phyloP scores from a whole-genome alignment of 495 filamentous ascomycete species.

The Aspergillus hancockii region DNA sequence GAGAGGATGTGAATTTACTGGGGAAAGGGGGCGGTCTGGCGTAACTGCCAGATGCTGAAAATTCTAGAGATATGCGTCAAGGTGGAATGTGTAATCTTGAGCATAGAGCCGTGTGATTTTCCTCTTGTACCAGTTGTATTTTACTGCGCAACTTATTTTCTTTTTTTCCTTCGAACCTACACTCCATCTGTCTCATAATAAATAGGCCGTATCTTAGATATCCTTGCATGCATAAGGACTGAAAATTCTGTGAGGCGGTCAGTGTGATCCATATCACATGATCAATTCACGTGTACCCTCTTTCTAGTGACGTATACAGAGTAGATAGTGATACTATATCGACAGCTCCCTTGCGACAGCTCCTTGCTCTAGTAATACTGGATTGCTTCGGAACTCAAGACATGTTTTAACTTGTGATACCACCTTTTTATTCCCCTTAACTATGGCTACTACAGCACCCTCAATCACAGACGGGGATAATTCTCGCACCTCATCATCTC shows the following conservation, averaged over 20 bases:
- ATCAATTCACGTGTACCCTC: not conserved
- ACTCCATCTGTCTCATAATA: constrained; percentile 24
- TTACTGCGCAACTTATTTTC: constrained; percentile 56
- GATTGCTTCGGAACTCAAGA: not conserved
- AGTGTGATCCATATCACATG: not conserved
- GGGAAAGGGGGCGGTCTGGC: constrained; percentile 34
- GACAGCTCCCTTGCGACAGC: not conserved
- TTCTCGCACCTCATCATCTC: constrained; percentile 35
- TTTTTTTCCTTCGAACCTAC: constrained; percentile 41
- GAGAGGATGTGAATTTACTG: constrained; percentile 25
- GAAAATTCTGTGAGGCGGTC: not conserved
- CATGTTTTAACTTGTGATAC: not conserved
- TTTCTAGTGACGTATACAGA: constrained; percentile 33
- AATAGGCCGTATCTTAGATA: constrained; percentile 2
- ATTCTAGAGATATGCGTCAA: constrained; percentile 55
- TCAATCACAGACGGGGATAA: constrained; percentile 20
- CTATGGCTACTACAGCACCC: not conserved
- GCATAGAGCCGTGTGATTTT: constrained; percentile 50
- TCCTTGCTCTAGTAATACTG: constrained; percentile 23
- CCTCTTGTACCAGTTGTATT: constrained; percentile 56
- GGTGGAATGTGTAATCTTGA: constrained; percentile 43
- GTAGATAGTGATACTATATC: not conserved
- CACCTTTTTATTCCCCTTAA: not conserved
- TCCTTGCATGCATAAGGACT: not conserved
- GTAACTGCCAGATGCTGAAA: constrained; percentile 30